Evolutionary conservation across 2,329 filamentous ascomycete species (phyloP).

Genomic region (Ophiognomonia clavigignenti-juglandacearum): DNA sequence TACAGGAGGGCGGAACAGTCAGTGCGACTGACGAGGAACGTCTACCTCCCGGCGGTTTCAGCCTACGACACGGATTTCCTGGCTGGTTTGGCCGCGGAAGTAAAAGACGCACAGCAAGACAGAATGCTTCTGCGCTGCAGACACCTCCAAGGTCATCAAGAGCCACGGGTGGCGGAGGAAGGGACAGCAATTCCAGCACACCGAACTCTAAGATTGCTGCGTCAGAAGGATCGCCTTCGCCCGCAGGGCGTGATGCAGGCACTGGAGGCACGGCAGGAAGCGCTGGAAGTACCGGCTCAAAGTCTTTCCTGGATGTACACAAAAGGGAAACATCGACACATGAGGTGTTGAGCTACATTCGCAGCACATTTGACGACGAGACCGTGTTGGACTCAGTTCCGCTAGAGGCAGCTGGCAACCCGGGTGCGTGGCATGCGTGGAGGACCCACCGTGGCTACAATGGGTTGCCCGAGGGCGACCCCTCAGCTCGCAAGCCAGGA

Average conservation of each 20-base stretch:
- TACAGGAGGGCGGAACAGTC: constrained; percentile 69
- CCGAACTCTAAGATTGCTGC: constrained; percentile 26
- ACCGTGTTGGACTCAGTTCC: constrained; percentile 72
- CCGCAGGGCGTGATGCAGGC: constrained; percentile 8
- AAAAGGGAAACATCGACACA: constrained; percentile 50
- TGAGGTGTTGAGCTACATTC: constrained; percentile 74
- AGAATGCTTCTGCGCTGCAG: constrained; percentile 21
- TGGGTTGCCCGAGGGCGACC: constrained; percentile 19
- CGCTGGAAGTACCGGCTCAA: constrained; percentile 15
- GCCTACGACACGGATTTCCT: constrained; percentile 84
- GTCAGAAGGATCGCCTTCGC: constrained; percentile 22
- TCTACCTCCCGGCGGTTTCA: constrained; percentile 84
- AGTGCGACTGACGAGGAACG: constrained; percentile 80
- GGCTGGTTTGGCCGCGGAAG: constrained; percentile 72
- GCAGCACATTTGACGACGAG: constrained; percentile 75
- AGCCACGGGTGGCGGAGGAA: constrained; percentile 16
- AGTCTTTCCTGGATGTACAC: constrained; percentile 36
- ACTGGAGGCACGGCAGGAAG: neutral
- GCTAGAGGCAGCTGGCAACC: constrained; percentile 78
- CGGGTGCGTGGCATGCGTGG: constrained; percentile 94
- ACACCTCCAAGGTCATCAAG: constrained; percentile 22
- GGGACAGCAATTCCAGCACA: constrained; percentile 23
- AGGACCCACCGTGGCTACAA: constrained; percentile 50
- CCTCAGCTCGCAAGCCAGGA: constrained; percentile 53
- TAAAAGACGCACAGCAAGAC: constrained; percentile 39